Base-by-base conservation (phyloP, 768 basidiomycete genomes). In the Hydnum rufescens region DNA sequence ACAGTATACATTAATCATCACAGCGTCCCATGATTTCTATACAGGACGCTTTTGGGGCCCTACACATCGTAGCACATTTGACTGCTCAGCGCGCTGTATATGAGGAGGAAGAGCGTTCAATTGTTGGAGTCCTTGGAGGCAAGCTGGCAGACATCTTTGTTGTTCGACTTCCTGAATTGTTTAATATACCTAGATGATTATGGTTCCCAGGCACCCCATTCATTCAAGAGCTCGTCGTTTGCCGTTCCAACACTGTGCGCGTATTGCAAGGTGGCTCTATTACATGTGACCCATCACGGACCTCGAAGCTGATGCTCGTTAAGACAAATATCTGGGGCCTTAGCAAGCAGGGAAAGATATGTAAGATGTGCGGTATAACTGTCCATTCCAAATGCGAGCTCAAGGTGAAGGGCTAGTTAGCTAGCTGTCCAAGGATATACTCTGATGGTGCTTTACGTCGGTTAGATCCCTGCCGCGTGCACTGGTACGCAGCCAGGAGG, bases 271-370 rank as follows among this genome's bases (percentile, higher is more conserved):
- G 84, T 80, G 55, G 69, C 57, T 18, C 32, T 6, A 36, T 31
- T 46, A 25, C 51, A 42, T 53, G 44, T 34, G 42, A 29, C 49
- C 23, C n/a, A 32, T 44, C 25, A 3, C 42, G 29, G n/a, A 49
- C 32, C 26, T 5, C 4, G 22, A 32, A 48, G 34, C 18, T 48
- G 13, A 2, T 58, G 30, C 39, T 44, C 28, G 48, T 13, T 19
- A 23, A 87, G 84, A 71, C 78, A 5, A 82, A 81, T 4, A 86
- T 89, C 29, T 88, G 86, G 85, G 87, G 86, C 5, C 67, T 88
- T 42, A 81, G 75, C 62, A 87, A 85, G 64, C 82, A 84, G 61
- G 86, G 86, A 31, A 88, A 86, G 67, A 84, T 80, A 4, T 88
- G 86, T 67, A 79, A 71, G 61, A 64, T 69, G 8, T 89, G 87